Evolutionary conservation across 257 asterid genomes (phyloP), one percentile per base, ranked within the genome.

Genomic region (Phtheirospermum japonicum): DNA sequence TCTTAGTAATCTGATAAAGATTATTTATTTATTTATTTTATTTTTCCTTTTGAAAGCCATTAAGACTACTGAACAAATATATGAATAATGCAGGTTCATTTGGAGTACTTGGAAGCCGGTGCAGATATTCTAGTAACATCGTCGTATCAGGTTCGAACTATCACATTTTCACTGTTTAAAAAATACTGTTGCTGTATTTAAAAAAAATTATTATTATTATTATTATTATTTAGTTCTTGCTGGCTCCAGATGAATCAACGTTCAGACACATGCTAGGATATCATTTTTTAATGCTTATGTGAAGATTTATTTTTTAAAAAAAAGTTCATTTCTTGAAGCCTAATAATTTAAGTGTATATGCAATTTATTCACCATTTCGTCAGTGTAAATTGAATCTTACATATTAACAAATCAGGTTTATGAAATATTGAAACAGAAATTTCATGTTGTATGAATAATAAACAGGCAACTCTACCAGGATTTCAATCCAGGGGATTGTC

Each of bases 101-200:
- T 74, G 76, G 95, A 86, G 76, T 86, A 79, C 43, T 71, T 86
- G 79, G 85, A 86, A 74, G 86, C 95, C 4, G 95, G 90, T 42
- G 90, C 88, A 13, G 90, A 86, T 70, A 40, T 86, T 58, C 31
- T 86, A 52, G 75, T 83, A 23, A 69, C 88, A 60, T 79, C 90
- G 23, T 86, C 95, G 23, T 86, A 83, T 69, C 91, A 86, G 86
- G 95, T 83, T 17, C 19, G 23, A 16, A n/a, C 28, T 23, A 23
- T 23, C 28, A 23, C 28, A 23, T 23, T 23, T 23, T 23, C 28
- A 23, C 28, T 23, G 28, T 42, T 42, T n/a, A n/a, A n/a, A n/a
- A n/a, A n/a, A n/a, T n/a, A n/a, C n/a, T n/a, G n/a, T n/a, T n/a
- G n/a, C n/a, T n/a, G n/a, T n/a, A n/a, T n/a, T n/a, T n/a, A n/a